phyloP scores from a whole-genome alignment of 192 early-diverging fungal species.

The Piromyces sp. region DNA sequence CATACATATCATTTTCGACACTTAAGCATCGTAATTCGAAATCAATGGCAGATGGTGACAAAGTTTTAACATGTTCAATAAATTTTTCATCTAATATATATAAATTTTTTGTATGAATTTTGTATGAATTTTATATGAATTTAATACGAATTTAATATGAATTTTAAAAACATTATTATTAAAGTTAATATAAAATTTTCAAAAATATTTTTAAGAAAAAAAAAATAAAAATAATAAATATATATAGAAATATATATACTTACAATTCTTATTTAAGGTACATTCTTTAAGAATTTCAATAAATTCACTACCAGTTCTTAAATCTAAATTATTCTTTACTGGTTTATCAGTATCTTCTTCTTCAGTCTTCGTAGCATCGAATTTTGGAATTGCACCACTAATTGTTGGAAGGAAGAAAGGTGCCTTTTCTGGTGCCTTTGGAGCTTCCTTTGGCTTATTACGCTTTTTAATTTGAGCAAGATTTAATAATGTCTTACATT shows the following conservation, averaged over 20 bases:
- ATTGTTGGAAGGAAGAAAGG: constrained; percentile 87
- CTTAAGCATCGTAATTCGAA: constrained; percentile 65
- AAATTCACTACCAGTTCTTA: constrained; percentile 37
- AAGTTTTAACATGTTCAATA: constrained; percentile 48
- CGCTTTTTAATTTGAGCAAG: constrained; percentile 31
- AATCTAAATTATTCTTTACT: not conserved
- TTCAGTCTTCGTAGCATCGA: constrained; percentile 21
- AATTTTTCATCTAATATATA: constrained; percentile 29
- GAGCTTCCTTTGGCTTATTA: constrained; percentile 75
- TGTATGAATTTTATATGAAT: too few species aligned
- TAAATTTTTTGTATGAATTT: too few species aligned
- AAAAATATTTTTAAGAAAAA: not conserved
- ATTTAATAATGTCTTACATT: not conserved
- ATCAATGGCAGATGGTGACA: constrained; percentile 72
- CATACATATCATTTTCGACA: constrained; percentile 38
- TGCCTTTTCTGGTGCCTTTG: constrained; percentile 73
- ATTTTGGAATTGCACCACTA: constrained; percentile 49
- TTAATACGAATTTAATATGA: too few species aligned
- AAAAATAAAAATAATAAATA: not conserved
- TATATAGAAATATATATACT: constrained; percentile 10
- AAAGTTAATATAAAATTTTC: too few species aligned
- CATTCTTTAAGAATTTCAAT: constrained; percentile 27
- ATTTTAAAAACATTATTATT: too few species aligned
- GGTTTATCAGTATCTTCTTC: constrained; percentile 16
- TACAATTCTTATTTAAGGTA: constrained; percentile 15